Conservation (phyloP, 768 basidiomycete species). For the Pisolithus sp. region DNA sequence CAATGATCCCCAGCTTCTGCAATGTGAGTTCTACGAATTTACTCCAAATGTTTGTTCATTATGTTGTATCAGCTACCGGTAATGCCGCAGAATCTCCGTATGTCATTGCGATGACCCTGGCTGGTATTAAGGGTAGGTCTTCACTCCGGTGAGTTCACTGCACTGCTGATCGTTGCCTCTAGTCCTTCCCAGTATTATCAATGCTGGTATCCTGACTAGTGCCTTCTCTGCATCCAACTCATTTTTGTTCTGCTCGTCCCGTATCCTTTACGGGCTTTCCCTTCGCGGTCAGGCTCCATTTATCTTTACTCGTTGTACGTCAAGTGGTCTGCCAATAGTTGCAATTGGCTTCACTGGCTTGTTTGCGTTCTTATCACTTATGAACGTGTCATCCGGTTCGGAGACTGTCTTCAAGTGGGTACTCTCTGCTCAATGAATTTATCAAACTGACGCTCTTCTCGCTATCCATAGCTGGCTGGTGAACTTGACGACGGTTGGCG, state of each 20-base stretch:
- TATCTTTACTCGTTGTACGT: constrained; percentile 44
- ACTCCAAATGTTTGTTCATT: neutral
- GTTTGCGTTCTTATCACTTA: constrained; percentile 52
- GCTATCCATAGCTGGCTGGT: constrained; percentile 52
- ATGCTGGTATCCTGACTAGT: constrained; percentile 63
- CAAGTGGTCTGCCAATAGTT: constrained; percentile 44
- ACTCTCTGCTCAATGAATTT: neutral
- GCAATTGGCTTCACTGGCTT: constrained; percentile 26
- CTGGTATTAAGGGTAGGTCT: constrained; percentile 53
- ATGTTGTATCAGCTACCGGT: constrained; percentile 23
- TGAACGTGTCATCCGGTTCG: constrained; percentile 54
- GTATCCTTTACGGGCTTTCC: constrained; percentile 39
- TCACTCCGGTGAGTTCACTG: neutral
- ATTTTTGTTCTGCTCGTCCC: constrained; percentile 47
- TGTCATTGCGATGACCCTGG: constrained; percentile 68
- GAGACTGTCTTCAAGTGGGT: constrained; percentile 31
- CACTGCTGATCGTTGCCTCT: neutral
- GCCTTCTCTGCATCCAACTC: constrained; percentile 70
- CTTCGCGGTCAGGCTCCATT: constrained; percentile 45
- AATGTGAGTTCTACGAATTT: constrained; percentile 18
- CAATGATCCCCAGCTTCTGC: constrained; percentile 46
- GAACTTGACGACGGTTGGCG: constrained; percentile 58
- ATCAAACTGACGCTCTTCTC: constrained; percentile 2
- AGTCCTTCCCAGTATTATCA: constrained; percentile 62
- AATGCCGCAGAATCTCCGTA: constrained; percentile 75